Conservation (phyloP, 192 early-diverging fungal genomes). For the Physocladia obscura region DNA sequence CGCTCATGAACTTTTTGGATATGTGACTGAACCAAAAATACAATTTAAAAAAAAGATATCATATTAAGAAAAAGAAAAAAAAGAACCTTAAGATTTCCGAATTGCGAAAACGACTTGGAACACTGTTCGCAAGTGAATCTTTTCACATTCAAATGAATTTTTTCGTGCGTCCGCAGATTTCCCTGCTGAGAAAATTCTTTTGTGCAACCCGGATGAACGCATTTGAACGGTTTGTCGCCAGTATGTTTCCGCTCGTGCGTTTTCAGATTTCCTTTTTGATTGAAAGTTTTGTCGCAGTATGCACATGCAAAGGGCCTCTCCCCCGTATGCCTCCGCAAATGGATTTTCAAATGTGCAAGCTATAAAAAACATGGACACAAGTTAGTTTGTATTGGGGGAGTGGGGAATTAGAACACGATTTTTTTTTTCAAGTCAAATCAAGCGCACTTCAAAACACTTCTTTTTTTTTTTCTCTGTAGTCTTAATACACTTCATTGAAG, state of each 20-base stretch:
- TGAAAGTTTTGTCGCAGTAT: slow-evolving; percentile 73
- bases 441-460: too few species aligned
- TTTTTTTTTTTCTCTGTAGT: too few species aligned
- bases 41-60: neutral
- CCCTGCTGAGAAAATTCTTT: slow-evolving; percentile 81
- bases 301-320: slow-evolving; percentile 47
- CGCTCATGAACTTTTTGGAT: slow-evolving; percentile 28
- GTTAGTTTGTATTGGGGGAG: too few species aligned
- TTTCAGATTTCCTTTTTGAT: slow-evolving; percentile 79
- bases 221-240: slow-evolving; percentile 59
- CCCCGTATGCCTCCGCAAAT: slow-evolving; percentile 63
- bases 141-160: slow-evolving; percentile 73
- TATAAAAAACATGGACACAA: slow-evolving; percentile 41
- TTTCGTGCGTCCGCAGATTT: slow-evolving; percentile 81
- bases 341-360: slow-evolving; percentile 73
- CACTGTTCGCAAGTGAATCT: slow-evolving; percentile 75
- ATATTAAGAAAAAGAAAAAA: neutral
- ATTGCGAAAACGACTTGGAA: slow-evolving; percentile 71
- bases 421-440: too few species aligned
- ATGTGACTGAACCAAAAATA: neutral
- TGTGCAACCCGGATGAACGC: slow-evolving; percentile 64
- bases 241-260: slow-evolving; percentile 58
- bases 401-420: neutral
- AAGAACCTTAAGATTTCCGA: slow-evolving; percentile 57
- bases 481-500: too few species aligned